A percentile compares a stretch with the other conserved stretches of the same genome.
Evolutionary conservation across 495 filamentous ascomycete species (phyloP).

Genomic region (Neurospora africana): DNA sequence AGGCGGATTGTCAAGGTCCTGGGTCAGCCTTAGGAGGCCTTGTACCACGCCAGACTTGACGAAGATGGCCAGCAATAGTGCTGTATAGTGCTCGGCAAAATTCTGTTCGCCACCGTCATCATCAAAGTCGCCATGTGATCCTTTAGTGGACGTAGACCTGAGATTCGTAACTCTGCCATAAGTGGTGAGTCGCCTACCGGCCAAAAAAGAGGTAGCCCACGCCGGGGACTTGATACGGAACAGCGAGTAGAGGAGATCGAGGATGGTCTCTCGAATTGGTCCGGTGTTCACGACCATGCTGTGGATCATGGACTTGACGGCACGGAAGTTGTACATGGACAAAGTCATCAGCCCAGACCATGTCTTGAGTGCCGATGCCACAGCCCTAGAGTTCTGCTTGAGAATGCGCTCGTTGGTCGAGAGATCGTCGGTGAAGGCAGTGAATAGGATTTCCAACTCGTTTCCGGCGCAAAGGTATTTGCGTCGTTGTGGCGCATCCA

Average conservation of each 20-base stretch:
- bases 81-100: conserved; percentile 85
- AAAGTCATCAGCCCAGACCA: conserved; percentile 85
- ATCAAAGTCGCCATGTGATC: conserved; percentile 45
- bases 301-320: conserved; percentile 69
- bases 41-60: conserved; percentile 72
- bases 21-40: conserved; percentile 59
- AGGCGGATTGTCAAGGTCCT: conserved; percentile 62
- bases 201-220: conserved; percentile 92
- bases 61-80: conserved; percentile 76
- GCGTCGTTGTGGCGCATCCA: conserved; percentile 73
- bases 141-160: conserved; percentile 39
- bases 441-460: conserved; percentile 68
- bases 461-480: conserved; percentile 72
- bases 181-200: conserved; percentile 82
- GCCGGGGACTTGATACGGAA: conserved; percentile 90
- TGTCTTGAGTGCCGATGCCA: conserved; percentile 79
- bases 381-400: conserved; percentile 75
- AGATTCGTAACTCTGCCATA: conserved; percentile 88
- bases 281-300: conserved; percentile 65
- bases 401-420: conserved; percentile 63
- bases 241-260: conserved; percentile 85
- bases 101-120: conserved; percentile 62
- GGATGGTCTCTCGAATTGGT: conserved; percentile 55
- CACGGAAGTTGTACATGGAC: conserved; percentile 72
- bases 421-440: conserved; percentile 79